These are phyloP conservation scores for Fagopyrum esculentum DNA, from an alignment of 148 eudicot species.

Conservation along the genomic window DNA sequence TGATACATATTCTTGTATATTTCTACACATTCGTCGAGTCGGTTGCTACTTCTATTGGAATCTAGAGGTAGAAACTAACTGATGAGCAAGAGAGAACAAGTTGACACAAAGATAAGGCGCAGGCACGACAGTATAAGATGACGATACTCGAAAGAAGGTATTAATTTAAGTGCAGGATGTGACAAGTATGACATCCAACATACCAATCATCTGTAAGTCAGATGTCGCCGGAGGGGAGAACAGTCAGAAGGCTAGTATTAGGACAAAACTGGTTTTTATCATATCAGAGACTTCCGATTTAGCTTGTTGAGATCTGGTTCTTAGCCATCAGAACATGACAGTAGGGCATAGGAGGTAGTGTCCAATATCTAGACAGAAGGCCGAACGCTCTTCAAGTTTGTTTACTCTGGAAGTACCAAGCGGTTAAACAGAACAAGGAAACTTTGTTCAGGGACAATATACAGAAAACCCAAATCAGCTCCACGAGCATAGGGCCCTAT, in stretches of 20 bases:
- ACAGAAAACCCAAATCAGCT: slow-evolving; percentile 95
- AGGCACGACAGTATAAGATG: neutral
- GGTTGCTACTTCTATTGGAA: neutral
- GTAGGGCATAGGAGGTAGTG: neutral
- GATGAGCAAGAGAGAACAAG: neutral
- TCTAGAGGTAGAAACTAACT: neutral
- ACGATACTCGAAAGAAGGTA: neutral
- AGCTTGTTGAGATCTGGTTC: neutral
- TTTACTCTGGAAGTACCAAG: slow-evolving; percentile 77
- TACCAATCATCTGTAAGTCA: neutral
- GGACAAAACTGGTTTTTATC: slow-evolving; percentile 1
- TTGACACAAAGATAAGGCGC: neutral
- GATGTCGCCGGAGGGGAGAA: neutral
- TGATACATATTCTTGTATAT: neutral
- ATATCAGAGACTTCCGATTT: neutral
- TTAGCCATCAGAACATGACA: neutral
- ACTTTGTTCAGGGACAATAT: slow-evolving; percentile 81
- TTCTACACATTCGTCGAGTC: neutral
- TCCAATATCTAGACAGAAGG: neutral
- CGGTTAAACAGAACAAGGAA: slow-evolving; percentile 88
- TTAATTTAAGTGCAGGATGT: neutral
- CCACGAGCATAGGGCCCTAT: slow-evolving; percentile 75
- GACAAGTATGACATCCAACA: neutral
- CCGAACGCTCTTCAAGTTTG: neutral
- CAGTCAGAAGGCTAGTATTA: neutral